Percentiles rank a stretch among this genome's conserved stretches.
phyloP scores from a whole-genome alignment of 2,329 filamentous ascomycete genomes.

The Fusarium caatingaense region DNA sequence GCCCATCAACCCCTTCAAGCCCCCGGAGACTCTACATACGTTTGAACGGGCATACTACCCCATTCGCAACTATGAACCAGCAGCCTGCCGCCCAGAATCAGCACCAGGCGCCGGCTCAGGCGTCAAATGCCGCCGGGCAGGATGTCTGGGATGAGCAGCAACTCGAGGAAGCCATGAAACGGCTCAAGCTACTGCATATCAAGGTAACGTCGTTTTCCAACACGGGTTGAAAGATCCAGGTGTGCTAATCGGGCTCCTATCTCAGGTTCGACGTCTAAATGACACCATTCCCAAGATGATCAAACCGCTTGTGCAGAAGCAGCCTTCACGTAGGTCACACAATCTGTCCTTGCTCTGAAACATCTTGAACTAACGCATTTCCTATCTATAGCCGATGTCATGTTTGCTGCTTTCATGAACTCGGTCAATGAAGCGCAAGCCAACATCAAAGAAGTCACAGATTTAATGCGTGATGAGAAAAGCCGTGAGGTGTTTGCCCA shows the following conservation, averaged over 20 bases:
- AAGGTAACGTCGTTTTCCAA: constrained; percentile 54
- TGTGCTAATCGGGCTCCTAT: constrained; percentile 34
- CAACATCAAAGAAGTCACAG: constrained; percentile 64
- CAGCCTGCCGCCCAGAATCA: constrained; percentile 36
- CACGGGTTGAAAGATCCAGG: constrained; percentile 19
- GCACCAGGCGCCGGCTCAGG: constrained; percentile 31
- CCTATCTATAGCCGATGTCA: constrained; percentile 58
- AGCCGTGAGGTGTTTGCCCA: constrained; percentile 63
- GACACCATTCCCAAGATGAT: constrained; percentile 55
- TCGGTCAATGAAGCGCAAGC: constrained; percentile 60
- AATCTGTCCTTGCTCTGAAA: constrained; percentile 33
- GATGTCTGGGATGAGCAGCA: constrained; percentile 61
- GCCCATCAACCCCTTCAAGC: constrained; percentile 22
- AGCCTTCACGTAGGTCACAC: constrained; percentile 61
- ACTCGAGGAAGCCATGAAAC: constrained; percentile 61
- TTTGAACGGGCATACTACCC: constrained; percentile 6
- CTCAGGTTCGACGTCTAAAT: constrained; percentile 51
- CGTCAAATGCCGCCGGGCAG: constrained; percentile 39
- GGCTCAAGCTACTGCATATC: constrained; percentile 65
- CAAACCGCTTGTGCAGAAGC: constrained; percentile 62
- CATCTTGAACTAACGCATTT: constrained; percentile 23
- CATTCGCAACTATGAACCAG: constrained; percentile 36
- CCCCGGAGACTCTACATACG: constrained; percentile 10
- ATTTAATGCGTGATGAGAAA: constrained; percentile 59
- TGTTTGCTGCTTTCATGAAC: constrained; percentile 61